These are phyloP conservation scores for Colletotrichum acutatum DNA, from an alignment of 2,329 filamentous ascomycete species.

Conservation along the genomic window DNA sequence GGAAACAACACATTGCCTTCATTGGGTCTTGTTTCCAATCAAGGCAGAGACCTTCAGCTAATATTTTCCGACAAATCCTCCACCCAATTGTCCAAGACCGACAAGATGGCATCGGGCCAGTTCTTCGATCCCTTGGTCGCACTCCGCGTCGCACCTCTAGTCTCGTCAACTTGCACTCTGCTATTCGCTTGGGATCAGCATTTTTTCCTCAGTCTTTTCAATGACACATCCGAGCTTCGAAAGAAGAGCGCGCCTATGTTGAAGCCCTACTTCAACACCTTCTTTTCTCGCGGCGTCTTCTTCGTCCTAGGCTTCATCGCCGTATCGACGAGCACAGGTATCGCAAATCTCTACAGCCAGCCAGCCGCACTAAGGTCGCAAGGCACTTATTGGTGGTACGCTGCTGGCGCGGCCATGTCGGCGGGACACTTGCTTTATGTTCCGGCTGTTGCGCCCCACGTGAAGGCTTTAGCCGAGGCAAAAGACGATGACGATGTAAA, in stretches of 20 bases:
- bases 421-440: slow-evolving; percentile 46
- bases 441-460: slow-evolving; percentile 34
- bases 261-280: slow-evolving; percentile 40
- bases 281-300: slow-evolving; percentile 38
- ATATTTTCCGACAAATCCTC: background rate
- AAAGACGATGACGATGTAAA: background rate
- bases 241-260: slow-evolving; percentile 36
- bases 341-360: background rate
- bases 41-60: too few species aligned
- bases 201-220: slow-evolving; percentile 35
- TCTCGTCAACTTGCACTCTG: slow-evolving; percentile 43
- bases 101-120: slow-evolving; percentile 37
- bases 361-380: background rate
- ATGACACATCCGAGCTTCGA: slow-evolving; percentile 13
- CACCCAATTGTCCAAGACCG: background rate
- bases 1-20: too few species aligned
- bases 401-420: slow-evolving; percentile 42
- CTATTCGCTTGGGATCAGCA: slow-evolving; percentile 41
- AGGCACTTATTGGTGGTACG: slow-evolving; percentile 43
- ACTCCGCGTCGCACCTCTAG: slow-evolving; percentile 44
- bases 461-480: background rate
- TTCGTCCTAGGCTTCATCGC: slow-evolving; percentile 5
- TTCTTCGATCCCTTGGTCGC: slow-evolving; percentile 37
- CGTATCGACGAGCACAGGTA: background rate
- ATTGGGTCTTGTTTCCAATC: background rate